Evolutionary conservation across 768 basidiomycete species (phyloP).

Genomic region (Imleria badia): DNA sequence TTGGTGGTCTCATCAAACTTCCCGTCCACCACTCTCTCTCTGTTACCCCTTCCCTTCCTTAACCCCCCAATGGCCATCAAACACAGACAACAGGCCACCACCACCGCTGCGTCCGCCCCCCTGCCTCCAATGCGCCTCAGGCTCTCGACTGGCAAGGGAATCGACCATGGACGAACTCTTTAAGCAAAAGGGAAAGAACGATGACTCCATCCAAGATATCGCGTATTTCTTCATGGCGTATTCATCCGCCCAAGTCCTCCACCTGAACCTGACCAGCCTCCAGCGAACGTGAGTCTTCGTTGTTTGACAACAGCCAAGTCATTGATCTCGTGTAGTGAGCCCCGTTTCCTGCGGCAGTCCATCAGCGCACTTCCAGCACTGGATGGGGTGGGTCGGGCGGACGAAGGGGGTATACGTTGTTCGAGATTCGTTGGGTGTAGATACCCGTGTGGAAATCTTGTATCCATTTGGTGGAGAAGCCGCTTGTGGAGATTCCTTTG

Average conservation of each 20-base stretch:
- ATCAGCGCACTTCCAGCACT: slow-evolving; percentile 61
- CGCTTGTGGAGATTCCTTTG: too few species aligned
- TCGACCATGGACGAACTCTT: too few species aligned
- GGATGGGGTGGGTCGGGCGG: too few species aligned
- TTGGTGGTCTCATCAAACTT: background rate
- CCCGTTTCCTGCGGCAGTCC: slow-evolving; percentile 41
- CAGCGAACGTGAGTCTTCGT: slow-evolving; percentile 24
- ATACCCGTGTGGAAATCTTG: background rate
- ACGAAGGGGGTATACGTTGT: too few species aligned
- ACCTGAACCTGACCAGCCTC: slow-evolving; percentile 28
- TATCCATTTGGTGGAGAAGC: too few species aligned
- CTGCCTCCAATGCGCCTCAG: too few species aligned
- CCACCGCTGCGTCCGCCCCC: too few species aligned
- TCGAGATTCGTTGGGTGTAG: too few species aligned
- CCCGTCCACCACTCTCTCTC: too few species aligned
- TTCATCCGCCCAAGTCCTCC: slow-evolving; percentile 84
- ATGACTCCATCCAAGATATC: slow-evolving; percentile 79
- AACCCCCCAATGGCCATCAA: slow-evolving; percentile 18
- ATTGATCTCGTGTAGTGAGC: slow-evolving; percentile 24
- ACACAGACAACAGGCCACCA: slow-evolving; percentile 26
- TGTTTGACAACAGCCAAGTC: background rate
- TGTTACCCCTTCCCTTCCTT: background rate
- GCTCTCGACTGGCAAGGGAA: too few species aligned
- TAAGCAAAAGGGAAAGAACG: slow-evolving; percentile 89
- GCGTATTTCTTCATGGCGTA: slow-evolving; percentile 82